These are phyloP conservation scores for Orbilia quercus DNA, from an alignment of 2,329 filamentous ascomycete genomes.

Conservation along the genomic window DNA sequence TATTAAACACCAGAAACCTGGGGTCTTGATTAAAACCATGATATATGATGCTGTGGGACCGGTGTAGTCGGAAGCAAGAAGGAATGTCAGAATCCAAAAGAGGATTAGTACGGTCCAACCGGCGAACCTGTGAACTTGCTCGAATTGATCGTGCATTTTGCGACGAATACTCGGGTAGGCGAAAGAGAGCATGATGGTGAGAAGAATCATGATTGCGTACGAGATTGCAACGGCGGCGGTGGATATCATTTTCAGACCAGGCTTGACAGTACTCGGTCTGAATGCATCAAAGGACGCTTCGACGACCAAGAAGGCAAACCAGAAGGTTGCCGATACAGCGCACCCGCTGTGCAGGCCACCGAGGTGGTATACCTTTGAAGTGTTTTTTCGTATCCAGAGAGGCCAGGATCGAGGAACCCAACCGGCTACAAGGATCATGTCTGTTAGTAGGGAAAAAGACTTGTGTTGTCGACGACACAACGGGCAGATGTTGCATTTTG, in stretches of 20 bases:
- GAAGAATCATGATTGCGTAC: conserved; percentile 70
- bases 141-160: conserved; percentile 75
- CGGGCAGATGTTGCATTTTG: conserved; percentile 59
- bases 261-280: conserved; percentile 55
- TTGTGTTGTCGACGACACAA: conserved; percentile 25
- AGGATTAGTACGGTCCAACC: conserved; percentile 76
- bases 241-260: conserved; percentile 56
- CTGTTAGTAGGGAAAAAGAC: conserved; percentile 15
- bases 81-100: conserved; percentile 73
- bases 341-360: conserved; percentile 69
- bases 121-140: conserved; percentile 76
- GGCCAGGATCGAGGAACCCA: conserved; percentile 66
- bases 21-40: conserved; percentile 64
- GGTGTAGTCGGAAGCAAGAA: conserved; percentile 63
- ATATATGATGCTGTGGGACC: conserved; percentile 57
- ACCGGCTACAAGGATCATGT: conserved; percentile 58
- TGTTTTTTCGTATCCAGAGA: conserved; percentile 65
- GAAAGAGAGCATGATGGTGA: conserved; percentile 71
- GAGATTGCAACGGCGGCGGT: conserved; percentile 68
- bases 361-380: conserved; percentile 68
- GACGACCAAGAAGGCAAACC: conserved; percentile 64
- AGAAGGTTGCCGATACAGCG: conserved; percentile 66
- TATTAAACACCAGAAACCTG: conserved; percentile 75
- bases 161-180: conserved; percentile 74
- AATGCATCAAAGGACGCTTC: conserved; percentile 60